phyloP scores from a whole-genome alignment of 148 eudicot species.

The Vaccinium myrtillus region DNA sequence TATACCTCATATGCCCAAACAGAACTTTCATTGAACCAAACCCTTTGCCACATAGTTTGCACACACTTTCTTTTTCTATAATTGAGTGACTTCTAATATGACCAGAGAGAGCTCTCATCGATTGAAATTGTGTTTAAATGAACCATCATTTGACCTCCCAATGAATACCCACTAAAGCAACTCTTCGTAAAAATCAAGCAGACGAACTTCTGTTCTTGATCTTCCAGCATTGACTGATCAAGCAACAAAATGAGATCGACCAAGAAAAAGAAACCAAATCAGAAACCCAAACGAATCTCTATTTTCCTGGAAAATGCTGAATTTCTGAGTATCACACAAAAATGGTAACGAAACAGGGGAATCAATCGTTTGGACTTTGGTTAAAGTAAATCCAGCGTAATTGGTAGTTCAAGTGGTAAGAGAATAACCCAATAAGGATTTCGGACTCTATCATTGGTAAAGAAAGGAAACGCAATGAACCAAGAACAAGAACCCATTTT shows the following conservation, averaged over 20 bases:
- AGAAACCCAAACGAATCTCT: slow-evolving; percentile 20
- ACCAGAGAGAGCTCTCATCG: slow-evolving; percentile 46
- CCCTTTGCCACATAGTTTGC: slow-evolving; percentile 36
- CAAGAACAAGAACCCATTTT: too few species aligned
- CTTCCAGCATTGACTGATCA: slow-evolving; percentile 30
- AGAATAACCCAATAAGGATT: too few species aligned
- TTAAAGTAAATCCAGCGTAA: too few species aligned
- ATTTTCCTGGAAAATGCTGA: background rate
- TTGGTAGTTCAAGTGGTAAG: too few species aligned
- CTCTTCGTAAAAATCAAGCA: slow-evolving; percentile 44
- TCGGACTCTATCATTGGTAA: too few species aligned
- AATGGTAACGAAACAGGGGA: slow-evolving; percentile 8
- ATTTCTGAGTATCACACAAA: background rate
- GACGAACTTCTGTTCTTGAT: slow-evolving; percentile 27
- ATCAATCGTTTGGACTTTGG: too few species aligned
- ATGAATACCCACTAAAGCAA: slow-evolving; percentile 30
- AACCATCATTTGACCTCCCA: slow-evolving; percentile 50
- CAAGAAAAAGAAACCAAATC: slow-evolving; percentile 21
- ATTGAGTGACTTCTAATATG: slow-evolving; percentile 49
- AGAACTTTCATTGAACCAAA: slow-evolving; percentile 42
- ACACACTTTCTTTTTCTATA: slow-evolving; percentile 13
- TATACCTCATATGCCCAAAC: slow-evolving; percentile 52
- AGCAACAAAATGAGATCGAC: background rate
- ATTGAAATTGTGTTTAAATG: slow-evolving; percentile 31
- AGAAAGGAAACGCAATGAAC: too few species aligned